Evolutionary conservation across 2,329 filamentous ascomycete species (phyloP), one percentile per base, ranked within the genome.

Genomic region (Diplocarpon rosae): DNA sequence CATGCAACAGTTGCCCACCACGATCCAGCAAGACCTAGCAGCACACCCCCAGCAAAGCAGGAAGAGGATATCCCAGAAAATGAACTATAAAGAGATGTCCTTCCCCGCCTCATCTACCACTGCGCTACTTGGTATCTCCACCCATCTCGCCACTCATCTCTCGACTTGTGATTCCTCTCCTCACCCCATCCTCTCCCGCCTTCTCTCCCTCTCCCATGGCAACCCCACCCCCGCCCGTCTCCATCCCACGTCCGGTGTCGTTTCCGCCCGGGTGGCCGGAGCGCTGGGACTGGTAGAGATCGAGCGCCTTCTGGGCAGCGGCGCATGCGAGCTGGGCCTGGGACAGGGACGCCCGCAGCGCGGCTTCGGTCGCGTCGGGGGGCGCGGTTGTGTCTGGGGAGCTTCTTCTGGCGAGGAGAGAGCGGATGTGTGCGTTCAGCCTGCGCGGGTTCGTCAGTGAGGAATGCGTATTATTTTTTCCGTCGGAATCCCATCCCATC

Each of bases 71-170:
- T n/a, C n/a, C n/a, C n/a, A n/a, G n/a, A n/a, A n/a, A n/a, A n/a
- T n/a, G n/a, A n/a, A n/a, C n/a, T n/a, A n/a, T n/a, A n/a, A n/a
- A 24, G 20, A 24, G 20, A 24, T 24, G n/a, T n/a, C n/a, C n/a
- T n/a, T n/a, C n/a, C n/a, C n/a, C n/a, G n/a, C 29, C 29, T 8
- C 8, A 32, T 4, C 30, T 32, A 4, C 30, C 30, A 14, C 4
- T 32, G 4, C 4, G 10, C 11, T 12, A 32, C 20, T 15, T 13
- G 34, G 76, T 79, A 69, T 79, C 76, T 14, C 75, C 75, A 45
- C 74, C 73, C 73, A 79, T 76, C 67, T 79, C 76, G 40, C 75
- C 75, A 54, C 70, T 69, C 62, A 78, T 55, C 54, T 76, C 73
- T 43, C 75, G 61, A 56, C 70, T 73, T 30, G 71, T 72, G 38